A percentile compares a stretch with the other conserved stretches of the same genome.
These are phyloP conservation scores for Phytophthora cactorum DNA, from an alignment of 352 stramenopile species.

Conservation along the genomic window DNA sequence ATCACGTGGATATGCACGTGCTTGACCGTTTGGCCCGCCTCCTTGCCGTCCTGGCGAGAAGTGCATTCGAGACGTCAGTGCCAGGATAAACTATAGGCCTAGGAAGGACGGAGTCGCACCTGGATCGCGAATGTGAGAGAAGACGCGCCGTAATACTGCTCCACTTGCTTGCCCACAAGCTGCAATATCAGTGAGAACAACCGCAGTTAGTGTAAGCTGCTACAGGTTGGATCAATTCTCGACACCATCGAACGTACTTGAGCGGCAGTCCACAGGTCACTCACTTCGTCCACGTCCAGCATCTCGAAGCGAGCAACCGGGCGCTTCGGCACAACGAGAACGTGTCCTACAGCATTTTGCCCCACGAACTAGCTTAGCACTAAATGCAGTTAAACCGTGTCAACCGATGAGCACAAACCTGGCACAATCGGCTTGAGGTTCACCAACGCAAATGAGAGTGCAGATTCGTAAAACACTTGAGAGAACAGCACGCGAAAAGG, in stretches of 20 bases:
- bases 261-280: constrained; percentile 90
- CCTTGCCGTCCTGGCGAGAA: constrained; percentile 73
- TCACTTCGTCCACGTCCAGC: constrained; percentile 84
- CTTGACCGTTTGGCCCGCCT: constrained; percentile 91
- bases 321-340: constrained; percentile 89
- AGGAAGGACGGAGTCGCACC: constrained; percentile 17
- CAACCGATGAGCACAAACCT: constrained; percentile 33
- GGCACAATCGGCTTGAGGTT: constrained; percentile 95
- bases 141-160: constrained; percentile 67
- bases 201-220: neutral
- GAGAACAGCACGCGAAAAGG: constrained; percentile 45
- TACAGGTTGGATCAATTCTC: neutral
- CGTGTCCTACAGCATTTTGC: constrained; percentile 65
- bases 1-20: constrained; percentile 96
- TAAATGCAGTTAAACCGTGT: neutral
- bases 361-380: neutral
- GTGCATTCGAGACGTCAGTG: neutral
- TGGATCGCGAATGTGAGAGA: constrained; percentile 95
- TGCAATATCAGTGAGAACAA: constrained; percentile 13
- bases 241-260: constrained; percentile 43
- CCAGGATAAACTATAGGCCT: neutral
- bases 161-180: constrained; percentile 76
- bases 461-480: constrained; percentile 70
- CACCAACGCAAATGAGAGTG: constrained; percentile 82
- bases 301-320: constrained; percentile 74